Base-by-base conservation (phyloP, 2,329 filamentous ascomycete species). In the Colletotrichum melonis region DNA sequence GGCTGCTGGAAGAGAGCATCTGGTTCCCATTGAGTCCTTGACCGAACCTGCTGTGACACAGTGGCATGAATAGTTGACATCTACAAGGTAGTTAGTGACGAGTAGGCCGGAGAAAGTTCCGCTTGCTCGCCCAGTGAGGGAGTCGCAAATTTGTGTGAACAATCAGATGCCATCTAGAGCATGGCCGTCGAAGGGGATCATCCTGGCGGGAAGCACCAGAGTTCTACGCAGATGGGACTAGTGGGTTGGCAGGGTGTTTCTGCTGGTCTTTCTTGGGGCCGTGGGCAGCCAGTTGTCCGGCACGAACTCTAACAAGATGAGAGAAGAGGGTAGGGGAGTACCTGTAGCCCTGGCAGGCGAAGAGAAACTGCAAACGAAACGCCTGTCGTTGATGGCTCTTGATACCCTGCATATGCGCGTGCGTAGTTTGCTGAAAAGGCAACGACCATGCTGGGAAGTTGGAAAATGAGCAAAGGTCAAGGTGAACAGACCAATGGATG, bases 381-480 rank as follows among this genome's bases (percentile, higher is more conserved):
- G 42, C 14, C 60, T 16, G 28, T 19, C 57, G 54, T 24, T 55
- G 54, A 59, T 69, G 42, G 52, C 42, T 42, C 58, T 72, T 42
- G 65, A 59, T 69, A 69, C 69, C 66, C 69, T 69, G 66, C 59
- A 69, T 60, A 64, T 59, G 54, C 30, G 59, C 8, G 54, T 63
- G 52, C 35, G 32, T 68, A 62, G 52, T 63, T 58, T 72, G 59
- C 69, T 69, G 66, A 69, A 58, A 58, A 26, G 56, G 24, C 32
- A n/a, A 52, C 32, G 65, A 55, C 52, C 35, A 42, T 58, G 69
- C 52, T 56, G 19, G 49, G 46, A 59, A 55, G 38, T 42, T 42
- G 38, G 38, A 16, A 42, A 42, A 19, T 8, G 32, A 30, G 42
- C 35, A 64, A 64, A 52, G 58, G 59, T 56, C n/a, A 12, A 60